Evolutionary conservation across 1,139 yeast genomes (phyloP).

Genomic region (Candida albicans): DNA sequence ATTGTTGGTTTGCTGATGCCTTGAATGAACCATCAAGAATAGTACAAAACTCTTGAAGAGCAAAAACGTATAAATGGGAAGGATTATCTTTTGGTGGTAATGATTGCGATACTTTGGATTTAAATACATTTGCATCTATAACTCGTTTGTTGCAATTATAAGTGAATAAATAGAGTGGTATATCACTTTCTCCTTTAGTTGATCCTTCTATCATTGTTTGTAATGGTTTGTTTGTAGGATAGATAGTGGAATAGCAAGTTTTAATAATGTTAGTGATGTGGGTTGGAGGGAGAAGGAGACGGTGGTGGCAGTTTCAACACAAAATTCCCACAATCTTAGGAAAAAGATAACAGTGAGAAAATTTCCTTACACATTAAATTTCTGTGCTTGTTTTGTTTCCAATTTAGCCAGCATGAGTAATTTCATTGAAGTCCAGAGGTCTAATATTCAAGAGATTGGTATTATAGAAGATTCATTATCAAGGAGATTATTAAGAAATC

Average conservation of each 20-base stretch:
- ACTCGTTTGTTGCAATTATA: slow-evolving; percentile 39
- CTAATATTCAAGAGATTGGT: slow-evolving; percentile 39
- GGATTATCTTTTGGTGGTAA: slow-evolving; percentile 28
- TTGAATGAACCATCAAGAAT: slow-evolving; percentile 62
- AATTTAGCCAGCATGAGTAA: slow-evolving; percentile 22
- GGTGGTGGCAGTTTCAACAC: too few species aligned
- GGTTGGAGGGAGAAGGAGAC: too few species aligned
- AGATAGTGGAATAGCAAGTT: too few species aligned
- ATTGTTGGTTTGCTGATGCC: slow-evolving; percentile 33
- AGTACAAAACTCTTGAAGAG: slow-evolving; percentile 73
- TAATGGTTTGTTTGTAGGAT: neutral
- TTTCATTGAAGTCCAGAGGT: slow-evolving; percentile 38
- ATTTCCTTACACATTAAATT: neutral
- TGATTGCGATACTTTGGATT: slow-evolving; percentile 23
- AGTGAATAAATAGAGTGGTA: slow-evolving; percentile 34
- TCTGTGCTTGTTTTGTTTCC: neutral
- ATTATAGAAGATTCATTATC: slow-evolving; percentile 33
- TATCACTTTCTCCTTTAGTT: slow-evolving; percentile 3
- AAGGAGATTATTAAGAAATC: slow-evolving; percentile 33
- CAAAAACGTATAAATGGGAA: slow-evolving; percentile 59
- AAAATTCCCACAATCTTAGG: too few species aligned
- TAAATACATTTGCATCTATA: slow-evolving; percentile 24
- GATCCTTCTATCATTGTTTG: neutral
- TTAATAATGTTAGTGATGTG: too few species aligned
- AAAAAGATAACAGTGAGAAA: too few species aligned